Base-by-base conservation (phyloP, 192 early-diverging fungal genomes). In the Spizellomyces punctatus region DNA sequence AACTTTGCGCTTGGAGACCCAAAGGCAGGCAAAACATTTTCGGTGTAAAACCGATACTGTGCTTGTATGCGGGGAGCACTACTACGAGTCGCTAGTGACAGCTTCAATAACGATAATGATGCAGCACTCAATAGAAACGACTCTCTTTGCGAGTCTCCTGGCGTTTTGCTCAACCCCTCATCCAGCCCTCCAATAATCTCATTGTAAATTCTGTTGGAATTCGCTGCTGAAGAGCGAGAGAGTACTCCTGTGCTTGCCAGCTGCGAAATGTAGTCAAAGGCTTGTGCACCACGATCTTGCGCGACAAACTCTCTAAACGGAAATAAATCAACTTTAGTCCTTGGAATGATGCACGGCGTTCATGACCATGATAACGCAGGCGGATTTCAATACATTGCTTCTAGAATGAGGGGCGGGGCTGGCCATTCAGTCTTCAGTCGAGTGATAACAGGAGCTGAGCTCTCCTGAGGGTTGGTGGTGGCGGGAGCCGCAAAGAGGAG, bases 51-150 rank as follows among this genome's bases (percentile, higher is more conserved):
- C 58, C 93, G 92, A 76, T 96, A 91, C 65, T 90, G 87, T 0
- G 95, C 88, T 70, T 92, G 84, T 27, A 97, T 88, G n/a, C 82
- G 83, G 0, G 96, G 94, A 14, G 95, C 93, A 36, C 84, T 68
- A 1, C 78, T 79, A 48, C 91, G 92, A 22, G 91, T 72, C 5
- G 94, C 76, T 10, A 97, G 81, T 16, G 89, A 80, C 17, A 92
- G 82, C 64, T 89, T 83, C 9, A 92, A 68, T n/a, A 93, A 78
- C 44, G 92, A 63, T 16, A 63, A 1, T n/a, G 21, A 67, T 27
- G 63, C 58, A 6, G 4, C n/a, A 5, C 17, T 8, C 27, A 2
- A 10, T 22, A 45, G 10, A 43, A 17, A 54, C 27, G 12, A 8
- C 14, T 43, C 4, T 8, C 10, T 14, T 9, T 55, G 62, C 48